Evolutionary conservation across 257 asterid genomes (phyloP).

Genomic region (Petunia secreta): DNA sequence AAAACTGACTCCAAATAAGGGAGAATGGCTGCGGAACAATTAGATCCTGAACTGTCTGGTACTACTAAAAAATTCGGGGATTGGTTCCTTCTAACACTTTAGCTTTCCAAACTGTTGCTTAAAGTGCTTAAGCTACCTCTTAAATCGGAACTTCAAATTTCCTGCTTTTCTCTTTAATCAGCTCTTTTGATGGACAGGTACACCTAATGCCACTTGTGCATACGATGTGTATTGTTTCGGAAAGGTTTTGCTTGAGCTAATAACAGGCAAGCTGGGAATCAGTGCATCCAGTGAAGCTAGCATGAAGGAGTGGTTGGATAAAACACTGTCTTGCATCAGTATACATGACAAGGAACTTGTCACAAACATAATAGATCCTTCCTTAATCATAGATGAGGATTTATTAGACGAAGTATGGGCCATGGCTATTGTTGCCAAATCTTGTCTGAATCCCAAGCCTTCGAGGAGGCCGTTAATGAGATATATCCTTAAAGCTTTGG

Average conservation of each 20-base stretch:
- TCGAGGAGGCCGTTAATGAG: slow-evolving; percentile 84
- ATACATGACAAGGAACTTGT: slow-evolving; percentile 88
- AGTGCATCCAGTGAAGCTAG: slow-evolving; percentile 70
- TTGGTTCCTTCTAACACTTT: too few species aligned
- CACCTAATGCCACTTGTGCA: slow-evolving; percentile 66
- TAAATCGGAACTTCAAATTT: not conserved
- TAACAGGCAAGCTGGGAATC: slow-evolving; percentile 87
- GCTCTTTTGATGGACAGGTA: slow-evolving; percentile 46
- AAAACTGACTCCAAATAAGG: too few species aligned
- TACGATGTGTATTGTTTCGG: slow-evolving; percentile 95
- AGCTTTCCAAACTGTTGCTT: not conserved
- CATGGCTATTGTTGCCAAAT: slow-evolving; percentile 89
- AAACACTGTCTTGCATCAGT: slow-evolving; percentile 66
- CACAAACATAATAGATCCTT: slow-evolving; percentile 86
- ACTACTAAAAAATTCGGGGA: too few species aligned
- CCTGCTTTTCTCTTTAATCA: slow-evolving; percentile 14
- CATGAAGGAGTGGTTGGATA: slow-evolving; percentile 73
- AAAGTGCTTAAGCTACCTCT: not conserved
- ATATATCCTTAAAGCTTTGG: slow-evolving; percentile 86
- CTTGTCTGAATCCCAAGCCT: slow-evolving; percentile 94
- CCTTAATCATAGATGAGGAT: slow-evolving; percentile 83
- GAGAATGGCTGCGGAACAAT: too few species aligned
- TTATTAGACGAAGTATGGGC: slow-evolving; percentile 99
- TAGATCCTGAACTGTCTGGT: too few species aligned
- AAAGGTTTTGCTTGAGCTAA: slow-evolving; percentile 89